Percentiles rank a stretch among this genome's conserved stretches.
These are phyloP conservation scores for Nakazawaea molendinolei DNA, from an alignment of 805 yeast genomes.

Conservation along the genomic window DNA sequence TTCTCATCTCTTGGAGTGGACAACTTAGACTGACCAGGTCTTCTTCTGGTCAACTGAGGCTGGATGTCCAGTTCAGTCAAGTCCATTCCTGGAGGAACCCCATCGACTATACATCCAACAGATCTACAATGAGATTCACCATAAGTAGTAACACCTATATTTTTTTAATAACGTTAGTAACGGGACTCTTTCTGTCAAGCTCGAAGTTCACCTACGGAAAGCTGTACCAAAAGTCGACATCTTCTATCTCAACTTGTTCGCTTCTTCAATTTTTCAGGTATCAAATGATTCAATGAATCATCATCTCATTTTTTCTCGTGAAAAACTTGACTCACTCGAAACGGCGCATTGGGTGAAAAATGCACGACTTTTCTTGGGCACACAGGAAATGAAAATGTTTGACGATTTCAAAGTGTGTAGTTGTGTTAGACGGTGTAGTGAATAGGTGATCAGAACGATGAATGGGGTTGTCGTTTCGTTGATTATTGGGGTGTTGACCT, in stretches of 20 bases:
- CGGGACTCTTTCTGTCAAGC: background rate
- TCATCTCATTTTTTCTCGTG: constrained; percentile 4
- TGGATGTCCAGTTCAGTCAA: constrained; percentile 84
- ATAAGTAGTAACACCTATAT: constrained; percentile 75
- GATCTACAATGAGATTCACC: constrained; percentile 98
- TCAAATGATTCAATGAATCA: constrained; percentile 1
- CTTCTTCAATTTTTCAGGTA: no score
- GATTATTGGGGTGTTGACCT: constrained; percentile 13
- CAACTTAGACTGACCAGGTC: constrained; percentile 93
- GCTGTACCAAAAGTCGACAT: constrained; percentile 73
- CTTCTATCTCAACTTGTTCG: no score
- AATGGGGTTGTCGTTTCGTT: no score
- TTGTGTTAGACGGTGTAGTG: no score
- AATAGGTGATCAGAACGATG: no score
- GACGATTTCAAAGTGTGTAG: no score
- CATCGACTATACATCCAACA: constrained; percentile 97
- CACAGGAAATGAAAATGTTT: no score
- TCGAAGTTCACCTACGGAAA: constrained; percentile 25
- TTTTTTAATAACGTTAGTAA: constrained; percentile 1
- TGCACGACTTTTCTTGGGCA: no score
- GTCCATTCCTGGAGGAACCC: constrained; percentile 92
- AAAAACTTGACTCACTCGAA: background rate
- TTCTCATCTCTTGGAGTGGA: constrained; percentile 96
- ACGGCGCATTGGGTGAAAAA: background rate
- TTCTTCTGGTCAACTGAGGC: constrained; percentile 92